Conservation (phyloP, 2,329 filamentous ascomycete genomes). For the Aureobasidium zeae region DNA sequence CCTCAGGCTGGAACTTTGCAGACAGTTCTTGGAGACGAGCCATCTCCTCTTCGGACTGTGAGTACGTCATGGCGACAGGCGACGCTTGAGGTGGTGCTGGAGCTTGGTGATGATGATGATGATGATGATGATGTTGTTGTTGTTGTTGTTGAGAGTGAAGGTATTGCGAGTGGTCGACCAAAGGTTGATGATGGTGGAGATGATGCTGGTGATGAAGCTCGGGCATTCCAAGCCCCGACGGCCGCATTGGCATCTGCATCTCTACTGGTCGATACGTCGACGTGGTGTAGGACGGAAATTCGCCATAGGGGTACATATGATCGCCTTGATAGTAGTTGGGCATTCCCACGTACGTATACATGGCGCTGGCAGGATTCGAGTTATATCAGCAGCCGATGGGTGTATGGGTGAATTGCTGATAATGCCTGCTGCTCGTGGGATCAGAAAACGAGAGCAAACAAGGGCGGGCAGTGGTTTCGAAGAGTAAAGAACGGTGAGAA, state of each 20-base stretch:
- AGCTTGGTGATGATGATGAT: slow-evolving; percentile 19
- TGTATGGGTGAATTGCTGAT: background rate
- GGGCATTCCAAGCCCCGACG: slow-evolving; percentile 25
- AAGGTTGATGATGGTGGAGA: slow-evolving; percentile 14
- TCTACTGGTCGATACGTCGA: slow-evolving; percentile 13
- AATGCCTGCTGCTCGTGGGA: background rate
- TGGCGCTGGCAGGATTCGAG: background rate
- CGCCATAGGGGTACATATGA: slow-evolving; percentile 13
- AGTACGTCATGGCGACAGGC: slow-evolving; percentile 30
- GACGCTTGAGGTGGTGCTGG: slow-evolving; percentile 18
- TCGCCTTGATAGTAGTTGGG: slow-evolving; percentile 13
- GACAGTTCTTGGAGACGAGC: slow-evolving; percentile 54
- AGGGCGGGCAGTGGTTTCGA: slow-evolving; percentile 1
- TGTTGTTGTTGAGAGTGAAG: slow-evolving; percentile 19
- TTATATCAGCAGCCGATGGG: background rate
- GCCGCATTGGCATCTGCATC: slow-evolving; percentile 33
- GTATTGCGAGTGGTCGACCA: slow-evolving; percentile 15
- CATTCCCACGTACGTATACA: slow-evolving; percentile 13
- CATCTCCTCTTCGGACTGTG: slow-evolving; percentile 44
- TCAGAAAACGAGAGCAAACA: background rate
- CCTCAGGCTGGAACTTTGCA: slow-evolving; percentile 50
- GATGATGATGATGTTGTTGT: slow-evolving; percentile 14
- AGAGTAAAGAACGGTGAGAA: slow-evolving; percentile 3
- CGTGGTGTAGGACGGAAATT: slow-evolving; percentile 8
- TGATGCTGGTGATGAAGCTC: slow-evolving; percentile 18